Evolutionary conservation across 768 basidiomycete species (phyloP), one percentile per base, ranked within the genome.

Genomic region (Nevesoporus exiguus): DNA sequence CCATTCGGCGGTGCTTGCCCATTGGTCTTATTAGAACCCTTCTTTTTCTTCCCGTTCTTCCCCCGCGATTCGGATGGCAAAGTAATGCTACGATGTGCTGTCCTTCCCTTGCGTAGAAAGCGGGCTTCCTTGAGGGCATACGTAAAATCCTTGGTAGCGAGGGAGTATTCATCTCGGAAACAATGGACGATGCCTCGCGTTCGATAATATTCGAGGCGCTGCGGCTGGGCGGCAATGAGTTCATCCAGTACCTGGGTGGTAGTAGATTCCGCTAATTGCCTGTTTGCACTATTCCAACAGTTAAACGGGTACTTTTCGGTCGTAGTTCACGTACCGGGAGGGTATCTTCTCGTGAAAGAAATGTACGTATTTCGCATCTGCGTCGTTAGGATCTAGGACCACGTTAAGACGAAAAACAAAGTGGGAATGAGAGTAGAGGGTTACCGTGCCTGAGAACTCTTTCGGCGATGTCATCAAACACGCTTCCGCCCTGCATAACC

Each of bases 261-360:
- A 0, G 90, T 92, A 6, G 86, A 90, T 63, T 93, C 87, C 37
- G 91, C 90, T 53, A 94, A 75, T 72, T 93, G 92, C 59, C 92
- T 91, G 61, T 57, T 56, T 9, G 61, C 48, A 53, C 65, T 63
- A 53, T 52, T 58, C 53, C 46, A 65, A 65, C 22, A 33, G 58
- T 63, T 49, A 60, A 49, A 37, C 37, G 43, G 48, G 59, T 1
- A 57, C 53, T 31, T 19, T 17, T 55, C 39, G 31, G 43, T 22
- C 33, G 39, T 58, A 17, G 19, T 33, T n/a, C 45, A 73, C 79
- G 55, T 56, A 93, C 91, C 92, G 80, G 51, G 93, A 94, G 21
- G 93, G 93, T 59, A 95, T 95, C 73, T 93, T 94, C 66, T 95
- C 92, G 61, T 95, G 93, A 72, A 95, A 95, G 67, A 95, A 95